Evolutionary conservation across 2,329 filamentous ascomycete species (phyloP).

Genomic region (Fusarium keratoplasticum): DNA sequence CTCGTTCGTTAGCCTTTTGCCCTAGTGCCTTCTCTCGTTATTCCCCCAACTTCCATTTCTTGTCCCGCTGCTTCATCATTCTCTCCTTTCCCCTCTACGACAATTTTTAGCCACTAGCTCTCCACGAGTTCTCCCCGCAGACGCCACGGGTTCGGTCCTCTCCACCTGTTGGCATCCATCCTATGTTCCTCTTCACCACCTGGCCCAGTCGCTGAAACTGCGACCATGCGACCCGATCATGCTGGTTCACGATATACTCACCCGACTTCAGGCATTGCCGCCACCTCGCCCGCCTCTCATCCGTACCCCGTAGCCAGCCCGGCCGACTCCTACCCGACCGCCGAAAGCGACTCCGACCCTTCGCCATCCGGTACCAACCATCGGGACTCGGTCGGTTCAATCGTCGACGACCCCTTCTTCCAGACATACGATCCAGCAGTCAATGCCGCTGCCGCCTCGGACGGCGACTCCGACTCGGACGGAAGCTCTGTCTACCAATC

Average conservation of each 20-base stretch:
- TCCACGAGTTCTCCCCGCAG: constrained; percentile 40
- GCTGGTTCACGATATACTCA: constrained; percentile 43
- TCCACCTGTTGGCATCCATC: constrained; percentile 32
- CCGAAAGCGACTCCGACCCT: constrained; percentile 37
- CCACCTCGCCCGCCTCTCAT: constrained; percentile 19
- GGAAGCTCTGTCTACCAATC: constrained; percentile 44
- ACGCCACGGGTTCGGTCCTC: constrained; percentile 32
- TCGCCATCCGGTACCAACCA: constrained; percentile 35
- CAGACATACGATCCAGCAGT: constrained; percentile 55
- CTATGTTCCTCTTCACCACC: constrained; percentile 42
- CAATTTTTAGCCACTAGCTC: constrained; percentile 23
- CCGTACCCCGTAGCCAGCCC: constrained; percentile 26
- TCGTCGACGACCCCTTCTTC: constrained; percentile 68
- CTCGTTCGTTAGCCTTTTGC: constrained; percentile 24
- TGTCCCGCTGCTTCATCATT: constrained; percentile 13
- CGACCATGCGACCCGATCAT: constrained; percentile 45
- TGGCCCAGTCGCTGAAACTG: constrained; percentile 45
- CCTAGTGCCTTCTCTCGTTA: constrained; percentile 23
- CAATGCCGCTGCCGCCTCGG: constrained; percentile 41
- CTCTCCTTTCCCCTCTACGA: constrained; percentile 1
- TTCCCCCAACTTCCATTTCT: constrained; percentile 12
- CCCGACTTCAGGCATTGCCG: constrained; percentile 36
- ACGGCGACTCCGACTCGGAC: constrained; percentile 35
- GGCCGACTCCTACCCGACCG: constrained; percentile 40
- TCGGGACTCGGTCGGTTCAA: constrained; percentile 64